Percentiles rank a stretch among this genome's conserved stretches.
These are phyloP conservation scores for Chimonanthus salicifolius DNA, from an alignment of 164 flowering plant genomes.

Conservation along the genomic window DNA sequence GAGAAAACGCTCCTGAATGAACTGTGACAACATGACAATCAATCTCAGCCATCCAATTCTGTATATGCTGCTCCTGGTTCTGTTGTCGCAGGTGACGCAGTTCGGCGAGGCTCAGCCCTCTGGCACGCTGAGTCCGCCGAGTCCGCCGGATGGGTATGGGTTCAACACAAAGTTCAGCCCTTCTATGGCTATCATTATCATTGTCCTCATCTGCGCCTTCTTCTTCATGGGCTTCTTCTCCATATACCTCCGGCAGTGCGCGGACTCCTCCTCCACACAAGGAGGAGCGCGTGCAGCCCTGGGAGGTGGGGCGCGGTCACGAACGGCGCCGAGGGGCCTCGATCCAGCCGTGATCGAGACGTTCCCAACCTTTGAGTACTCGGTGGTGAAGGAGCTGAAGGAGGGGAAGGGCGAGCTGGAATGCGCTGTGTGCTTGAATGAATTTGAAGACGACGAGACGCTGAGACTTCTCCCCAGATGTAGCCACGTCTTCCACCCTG, in stretches of 20 bases:
- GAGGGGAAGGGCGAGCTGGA: conserved; percentile 32
- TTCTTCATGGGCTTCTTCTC: conserved; percentile 77
- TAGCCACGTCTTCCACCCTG: conserved; percentile 40
- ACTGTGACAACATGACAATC: background rate
- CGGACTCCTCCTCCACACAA: conserved; percentile 10
- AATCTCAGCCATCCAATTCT: background rate
- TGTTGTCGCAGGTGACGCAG: background rate
- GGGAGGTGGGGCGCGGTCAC: background rate
- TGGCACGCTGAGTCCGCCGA: background rate
- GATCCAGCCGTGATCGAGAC: conserved; percentile 23
- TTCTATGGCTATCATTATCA: conserved; percentile 48
- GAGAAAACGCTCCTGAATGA: too few species aligned
- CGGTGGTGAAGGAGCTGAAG: conserved; percentile 31
- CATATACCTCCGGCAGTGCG: conserved; percentile 49
- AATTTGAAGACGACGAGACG: conserved; percentile 33
- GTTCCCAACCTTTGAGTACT: conserved; percentile 28
- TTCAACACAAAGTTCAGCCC: conserved; percentile 25
- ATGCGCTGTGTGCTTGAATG: conserved; percentile 38
- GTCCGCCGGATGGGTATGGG: background rate
- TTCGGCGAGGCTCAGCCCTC: background rate
- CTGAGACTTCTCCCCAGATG: conserved; percentile 35
- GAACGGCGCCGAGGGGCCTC: conserved; percentile 15
- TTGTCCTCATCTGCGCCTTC: conserved; percentile 51
- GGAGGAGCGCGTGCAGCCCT: background rate
- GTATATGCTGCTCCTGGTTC: background rate